Percentiles rank a stretch among this genome's conserved stretches.
These are phyloP conservation scores for Cutaneotrichosporon dermatis DNA, from an alignment of 1,284 basidiomycete species.

Conservation along the genomic window DNA sequence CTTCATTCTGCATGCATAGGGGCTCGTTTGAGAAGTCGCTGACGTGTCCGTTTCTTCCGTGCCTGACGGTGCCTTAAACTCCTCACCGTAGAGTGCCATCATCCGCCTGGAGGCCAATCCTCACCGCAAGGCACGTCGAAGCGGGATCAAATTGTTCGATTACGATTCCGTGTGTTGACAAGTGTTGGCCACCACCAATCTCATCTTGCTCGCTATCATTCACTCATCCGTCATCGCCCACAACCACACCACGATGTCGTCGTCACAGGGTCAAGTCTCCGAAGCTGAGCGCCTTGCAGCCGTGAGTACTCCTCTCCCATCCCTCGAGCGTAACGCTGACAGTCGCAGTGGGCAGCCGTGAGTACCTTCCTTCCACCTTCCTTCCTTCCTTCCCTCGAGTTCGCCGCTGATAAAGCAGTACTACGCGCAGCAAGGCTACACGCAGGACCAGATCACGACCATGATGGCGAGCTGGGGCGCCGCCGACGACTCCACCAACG, in stretches of 20 bases:
- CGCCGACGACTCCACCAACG: not conserved
- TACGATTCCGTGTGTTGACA: not conserved
- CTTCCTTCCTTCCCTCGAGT: not conserved
- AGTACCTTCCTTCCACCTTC: slow-evolving; percentile 8
- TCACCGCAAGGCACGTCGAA: too few relatives aligned
- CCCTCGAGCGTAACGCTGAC: not conserved
- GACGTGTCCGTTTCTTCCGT: too few relatives aligned
- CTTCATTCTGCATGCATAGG: too few relatives aligned
- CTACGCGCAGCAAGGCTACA: slow-evolving; percentile 49
- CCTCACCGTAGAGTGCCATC: too few relatives aligned
- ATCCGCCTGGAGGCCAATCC: too few relatives aligned
- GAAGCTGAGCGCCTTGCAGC: slow-evolving; percentile 1
- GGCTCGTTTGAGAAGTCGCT: too few relatives aligned
- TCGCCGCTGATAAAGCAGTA: slow-evolving; percentile 30
- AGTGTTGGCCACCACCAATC: not conserved
- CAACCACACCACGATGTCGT: not conserved
- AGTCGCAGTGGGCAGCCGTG: slow-evolving; percentile 37
- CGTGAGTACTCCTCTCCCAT: not conserved
- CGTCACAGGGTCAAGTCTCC: not conserved
- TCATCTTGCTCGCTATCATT: not conserved
- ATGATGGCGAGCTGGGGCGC: slow-evolving; percentile 18
- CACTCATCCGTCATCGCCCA: not conserved
- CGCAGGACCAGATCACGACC: slow-evolving; percentile 29
- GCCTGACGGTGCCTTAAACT: too few relatives aligned
- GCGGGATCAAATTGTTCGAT: not conserved